A percentile compares a stretch with the other conserved stretches of the same genome.
These are phyloP conservation scores for Aspergillus sp. DNA, from an alignment of 2,329 filamentous ascomycete species.

Conservation along the genomic window DNA sequence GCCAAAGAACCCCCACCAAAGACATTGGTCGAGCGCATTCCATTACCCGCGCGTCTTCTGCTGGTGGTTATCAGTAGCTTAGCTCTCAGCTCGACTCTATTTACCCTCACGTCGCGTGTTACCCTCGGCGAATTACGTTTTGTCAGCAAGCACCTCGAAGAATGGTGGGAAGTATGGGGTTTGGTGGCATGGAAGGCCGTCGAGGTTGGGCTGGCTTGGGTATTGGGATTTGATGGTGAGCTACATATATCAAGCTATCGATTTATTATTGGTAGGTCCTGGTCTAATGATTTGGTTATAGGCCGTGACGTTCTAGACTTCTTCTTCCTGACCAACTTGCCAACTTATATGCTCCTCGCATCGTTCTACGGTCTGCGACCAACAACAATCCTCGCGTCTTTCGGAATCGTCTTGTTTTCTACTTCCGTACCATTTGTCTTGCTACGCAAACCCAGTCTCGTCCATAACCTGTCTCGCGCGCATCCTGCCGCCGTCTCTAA, in stretches of 20 bases:
- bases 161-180: conserved; percentile 60
- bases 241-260: background rate
- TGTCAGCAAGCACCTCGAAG: conserved; percentile 64
- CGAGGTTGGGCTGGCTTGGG: conserved; percentile 73
- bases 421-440: conserved; percentile 73
- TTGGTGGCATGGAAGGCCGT: conserved; percentile 59
- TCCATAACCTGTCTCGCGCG: conserved; percentile 58
- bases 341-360: conserved; percentile 71
- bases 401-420: conserved; percentile 68
- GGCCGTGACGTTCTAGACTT: conserved; percentile 67
- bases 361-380: conserved; percentile 74
- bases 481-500: conserved; percentile 53
- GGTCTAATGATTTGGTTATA: conserved; percentile 19
- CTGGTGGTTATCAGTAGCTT: conserved; percentile 55
- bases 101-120: conserved; percentile 60
- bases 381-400: conserved; percentile 59
- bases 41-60: conserved; percentile 44
- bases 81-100: conserved; percentile 62
- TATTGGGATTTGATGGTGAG: conserved; percentile 65
- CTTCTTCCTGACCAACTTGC: conserved; percentile 70
- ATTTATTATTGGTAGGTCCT: background rate
- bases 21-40: conserved; percentile 27
- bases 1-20: conserved; percentile 11
- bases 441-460: conserved; percentile 65
- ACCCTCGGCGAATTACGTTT: conserved; percentile 65